phyloP scores from a whole-genome alignment of 306 rosid genomes.

The Spatholobus suberectus region DNA sequence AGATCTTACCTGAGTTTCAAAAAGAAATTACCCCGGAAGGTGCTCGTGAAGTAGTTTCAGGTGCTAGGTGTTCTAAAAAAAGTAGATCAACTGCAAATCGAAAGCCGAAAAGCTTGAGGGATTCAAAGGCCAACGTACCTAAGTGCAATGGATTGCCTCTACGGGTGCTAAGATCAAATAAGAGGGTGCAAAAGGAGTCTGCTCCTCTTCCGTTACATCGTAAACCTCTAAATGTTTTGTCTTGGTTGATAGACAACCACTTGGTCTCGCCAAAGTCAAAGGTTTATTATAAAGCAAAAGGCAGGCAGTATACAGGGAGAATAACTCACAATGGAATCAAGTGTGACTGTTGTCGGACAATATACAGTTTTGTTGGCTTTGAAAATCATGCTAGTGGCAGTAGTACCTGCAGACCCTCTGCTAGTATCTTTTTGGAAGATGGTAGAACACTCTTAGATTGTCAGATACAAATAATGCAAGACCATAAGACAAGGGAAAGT shows the following conservation, averaged over 20 bases:
- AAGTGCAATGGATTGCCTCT: no score
- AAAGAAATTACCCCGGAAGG: not conserved
- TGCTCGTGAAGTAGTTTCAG: slow-evolving; percentile 33
- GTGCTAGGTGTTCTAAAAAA: slow-evolving; percentile 8
- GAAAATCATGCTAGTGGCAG: slow-evolving; percentile 60
- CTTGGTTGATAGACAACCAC: slow-evolving; percentile 87
- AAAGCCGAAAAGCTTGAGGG: slow-evolving; percentile 35
- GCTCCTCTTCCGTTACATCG: slow-evolving; percentile 51
- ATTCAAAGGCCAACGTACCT: slow-evolving; percentile 29
- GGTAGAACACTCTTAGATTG: slow-evolving; percentile 72
- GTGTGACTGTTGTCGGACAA: slow-evolving; percentile 53
- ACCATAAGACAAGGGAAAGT: slow-evolving; percentile 35
- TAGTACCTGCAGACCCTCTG: slow-evolving; percentile 46
- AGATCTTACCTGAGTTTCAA: not conserved
- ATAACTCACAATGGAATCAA: no score
- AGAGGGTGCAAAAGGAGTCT: slow-evolving; percentile 62
- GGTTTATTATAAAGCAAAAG: slow-evolving; percentile 51
- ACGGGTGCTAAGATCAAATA: slow-evolving; percentile 56
- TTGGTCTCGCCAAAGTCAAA: slow-evolving; percentile 67
- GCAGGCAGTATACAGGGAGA: slow-evolving; percentile 46
- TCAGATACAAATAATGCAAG: slow-evolving; percentile 54
- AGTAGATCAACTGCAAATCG: slow-evolving; percentile 36
- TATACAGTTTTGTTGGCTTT: slow-evolving; percentile 57
- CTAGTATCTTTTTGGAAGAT: slow-evolving; percentile 64
- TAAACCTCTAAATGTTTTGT: slow-evolving; percentile 65